Conservation (phyloP, 495 filamentous ascomycete genomes). For the Xylaria cubensis region DNA sequence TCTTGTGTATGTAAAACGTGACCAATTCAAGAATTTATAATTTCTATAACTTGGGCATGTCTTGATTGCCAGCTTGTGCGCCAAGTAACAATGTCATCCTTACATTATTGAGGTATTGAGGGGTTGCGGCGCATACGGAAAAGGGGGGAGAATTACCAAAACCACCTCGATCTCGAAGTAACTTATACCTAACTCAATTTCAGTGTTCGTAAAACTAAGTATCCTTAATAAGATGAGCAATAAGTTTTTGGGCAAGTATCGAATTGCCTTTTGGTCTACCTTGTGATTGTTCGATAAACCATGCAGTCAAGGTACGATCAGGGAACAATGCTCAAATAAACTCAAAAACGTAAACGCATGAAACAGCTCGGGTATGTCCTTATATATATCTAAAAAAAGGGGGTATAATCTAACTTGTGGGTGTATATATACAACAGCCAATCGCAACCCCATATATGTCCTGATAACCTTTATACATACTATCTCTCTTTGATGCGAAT, state of each 20-base stretch:
- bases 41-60: not conserved
- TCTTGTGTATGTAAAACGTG: slow-evolving; percentile 38
- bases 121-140: not conserved
- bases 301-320: not conserved
- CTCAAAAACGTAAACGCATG: not conserved
- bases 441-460: not conserved
- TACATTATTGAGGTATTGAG: not conserved
- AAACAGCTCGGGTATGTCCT: not conserved
- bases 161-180: not conserved
- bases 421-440: slow-evolving; percentile 11
- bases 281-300: not conserved
- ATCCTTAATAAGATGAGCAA: not conserved
- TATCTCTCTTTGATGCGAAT: not conserved
- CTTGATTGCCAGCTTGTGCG: not conserved
- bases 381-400: slow-evolving; percentile 6
- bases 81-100: not conserved
- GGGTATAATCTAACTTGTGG: slow-evolving; percentile 22
- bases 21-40: slow-evolving; percentile 31
- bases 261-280: not conserved
- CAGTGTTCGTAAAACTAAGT: not conserved
- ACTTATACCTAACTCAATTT: too few relatives aligned
- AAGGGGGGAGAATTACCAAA: not conserved
- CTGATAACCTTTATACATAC: slow-evolving; percentile 18
- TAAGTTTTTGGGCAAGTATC: not conserved
- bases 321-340: not conserved